Conservation (phyloP, 1,284 basidiomycete genomes). For the Marasmius tenuissimus region DNA sequence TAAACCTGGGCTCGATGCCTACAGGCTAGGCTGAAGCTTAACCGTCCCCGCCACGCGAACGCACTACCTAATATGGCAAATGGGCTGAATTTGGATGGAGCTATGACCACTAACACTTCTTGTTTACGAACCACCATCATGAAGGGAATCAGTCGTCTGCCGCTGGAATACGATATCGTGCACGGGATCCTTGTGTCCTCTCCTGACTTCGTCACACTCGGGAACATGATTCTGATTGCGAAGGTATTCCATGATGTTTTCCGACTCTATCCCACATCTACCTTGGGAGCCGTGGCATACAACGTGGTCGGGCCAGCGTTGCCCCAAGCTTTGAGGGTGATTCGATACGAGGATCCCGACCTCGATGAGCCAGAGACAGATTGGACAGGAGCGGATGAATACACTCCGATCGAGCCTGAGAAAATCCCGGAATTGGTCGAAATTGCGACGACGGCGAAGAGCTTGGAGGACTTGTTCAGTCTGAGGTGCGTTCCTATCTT, state of each 20-base stretch:
- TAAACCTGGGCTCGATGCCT: too few species aligned
- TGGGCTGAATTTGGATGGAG: too few species aligned
- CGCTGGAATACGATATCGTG: slow-evolving; percentile 23
- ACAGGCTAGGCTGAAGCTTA: too few species aligned
- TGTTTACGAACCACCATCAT: not conserved
- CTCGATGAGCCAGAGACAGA: slow-evolving; percentile 12
- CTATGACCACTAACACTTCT: too few species aligned
- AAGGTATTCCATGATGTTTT: slow-evolving; percentile 34
- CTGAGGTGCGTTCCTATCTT: slow-evolving; percentile 25
- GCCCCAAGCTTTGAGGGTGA: slow-evolving; percentile 29
- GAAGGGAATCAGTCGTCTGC: not conserved
- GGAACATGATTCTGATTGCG: slow-evolving; percentile 26
- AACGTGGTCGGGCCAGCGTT: slow-evolving; percentile 34
- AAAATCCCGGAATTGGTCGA: slow-evolving; percentile 14
- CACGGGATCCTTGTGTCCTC: slow-evolving; percentile 29
- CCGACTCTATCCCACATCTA: slow-evolving; percentile 28
- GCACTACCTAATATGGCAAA: too few species aligned
- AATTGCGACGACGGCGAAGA: slow-evolving; percentile 20
- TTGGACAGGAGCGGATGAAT: slow-evolving; percentile 5
- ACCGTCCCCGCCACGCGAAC: too few species aligned
- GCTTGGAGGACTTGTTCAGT: slow-evolving; percentile 35
- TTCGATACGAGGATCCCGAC: slow-evolving; percentile 14
- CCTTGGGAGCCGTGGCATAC: slow-evolving; percentile 28
- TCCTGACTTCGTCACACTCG: slow-evolving; percentile 27
- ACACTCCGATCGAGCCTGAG: slow-evolving; percentile 2